These are phyloP conservation scores for Boletus sp. DNA, from an alignment of 1,284 basidiomycete species.

Conservation along the genomic window DNA sequence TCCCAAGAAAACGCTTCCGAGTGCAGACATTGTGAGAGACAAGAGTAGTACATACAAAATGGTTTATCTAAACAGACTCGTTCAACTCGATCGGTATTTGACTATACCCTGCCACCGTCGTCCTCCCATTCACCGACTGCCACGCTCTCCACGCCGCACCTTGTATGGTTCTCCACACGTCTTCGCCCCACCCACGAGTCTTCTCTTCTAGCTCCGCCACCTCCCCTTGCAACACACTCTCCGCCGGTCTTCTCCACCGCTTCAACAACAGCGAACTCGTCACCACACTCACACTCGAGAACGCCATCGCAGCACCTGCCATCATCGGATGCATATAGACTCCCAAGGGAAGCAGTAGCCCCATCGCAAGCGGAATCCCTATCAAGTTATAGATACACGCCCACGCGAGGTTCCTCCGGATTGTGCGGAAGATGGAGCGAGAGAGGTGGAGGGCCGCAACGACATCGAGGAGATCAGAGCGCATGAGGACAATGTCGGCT, in stretches of 20 bases:
- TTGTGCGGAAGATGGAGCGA: conserved; percentile 85
- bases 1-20: conserved; percentile 75
- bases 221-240: conserved; percentile 69
- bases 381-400: conserved; percentile 92
- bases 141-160: conserved; percentile 40
- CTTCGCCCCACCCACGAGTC: conserved; percentile 12
- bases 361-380: conserved; percentile 99
- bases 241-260: conserved; percentile 77
- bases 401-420: conserved; percentile 88
- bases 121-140: conserved; percentile 43
- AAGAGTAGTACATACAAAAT: neutral
- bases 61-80: conserved; percentile 29
- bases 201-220: conserved; percentile 30
- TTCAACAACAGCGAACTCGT: conserved; percentile 84
- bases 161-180: conserved; percentile 46
- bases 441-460: conserved; percentile 95
- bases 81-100: conserved; percentile 71
- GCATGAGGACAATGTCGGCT: conserved; percentile 97
- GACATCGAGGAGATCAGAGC: conserved; percentile 93
- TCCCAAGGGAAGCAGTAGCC: conserved; percentile 89
- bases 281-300: conserved; percentile 95
- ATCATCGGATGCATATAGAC: conserved; percentile 97
- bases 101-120: conserved; percentile 53
- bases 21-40: conserved; percentile 45
- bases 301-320: conserved; percentile 97